Percentiles rank a stretch among this genome's conserved stretches.
Conservation (phyloP, 257 asterid species). For the Ligustrum vulgare region DNA sequence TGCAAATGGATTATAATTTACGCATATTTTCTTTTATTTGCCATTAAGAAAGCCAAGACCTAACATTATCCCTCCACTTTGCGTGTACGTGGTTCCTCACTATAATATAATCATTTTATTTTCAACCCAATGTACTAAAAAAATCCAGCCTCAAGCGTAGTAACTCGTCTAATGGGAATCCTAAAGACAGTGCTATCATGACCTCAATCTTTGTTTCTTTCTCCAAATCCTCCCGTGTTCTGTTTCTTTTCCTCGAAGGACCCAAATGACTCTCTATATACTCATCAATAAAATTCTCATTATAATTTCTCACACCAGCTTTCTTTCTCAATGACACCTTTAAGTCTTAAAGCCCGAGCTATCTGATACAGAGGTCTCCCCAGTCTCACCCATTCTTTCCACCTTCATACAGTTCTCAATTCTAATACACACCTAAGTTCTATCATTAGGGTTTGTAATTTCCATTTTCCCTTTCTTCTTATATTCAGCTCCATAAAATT, state of each 20-base stretch:
- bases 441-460: no score
- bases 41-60: conserved; percentile 61
- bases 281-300: conserved; percentile 69
- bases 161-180: conserved; percentile 74
- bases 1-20: no score
- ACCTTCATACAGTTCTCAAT: conserved; percentile 19
- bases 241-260: conserved; percentile 48
- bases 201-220: conserved; percentile 80
- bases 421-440: background rate
- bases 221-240: conserved; percentile 57
- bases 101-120: conserved; percentile 80
- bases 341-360: conserved; percentile 49
- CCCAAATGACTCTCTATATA: conserved; percentile 58
- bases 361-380: conserved; percentile 41
- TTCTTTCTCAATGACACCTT: conserved; percentile 58
- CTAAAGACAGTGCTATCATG: conserved; percentile 74
- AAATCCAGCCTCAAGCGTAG: conserved; percentile 61
- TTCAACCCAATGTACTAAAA: conserved; percentile 62
- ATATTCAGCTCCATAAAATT: conserved; percentile 6
- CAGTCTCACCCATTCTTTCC: conserved; percentile 45
- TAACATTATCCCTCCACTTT: conserved; percentile 70
- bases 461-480: background rate
- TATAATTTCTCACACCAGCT: conserved; percentile 41
- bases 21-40: conserved; percentile 73
- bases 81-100: conserved; percentile 79